A percentile compares a stretch with the other conserved stretches of the same genome.
These are phyloP conservation scores for Globisporangium yorkense DNA, from an alignment of 352 stramenopile genomes.

Conservation along the genomic window DNA sequence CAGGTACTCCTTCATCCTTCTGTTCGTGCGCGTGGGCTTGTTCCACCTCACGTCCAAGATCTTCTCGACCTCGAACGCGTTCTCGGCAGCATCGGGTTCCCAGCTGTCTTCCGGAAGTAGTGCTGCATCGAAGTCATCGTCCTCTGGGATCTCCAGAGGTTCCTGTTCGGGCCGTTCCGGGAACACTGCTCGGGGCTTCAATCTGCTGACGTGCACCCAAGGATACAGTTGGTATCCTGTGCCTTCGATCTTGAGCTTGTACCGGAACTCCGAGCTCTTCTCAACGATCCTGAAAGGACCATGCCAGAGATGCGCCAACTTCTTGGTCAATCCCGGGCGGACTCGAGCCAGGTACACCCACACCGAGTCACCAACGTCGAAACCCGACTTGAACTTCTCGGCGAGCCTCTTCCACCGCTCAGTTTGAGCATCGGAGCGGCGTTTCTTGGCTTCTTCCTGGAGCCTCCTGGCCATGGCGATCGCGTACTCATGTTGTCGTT, in stretches of 20 bases:
- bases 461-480: background rate
- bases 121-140: slow-evolving; percentile 16
- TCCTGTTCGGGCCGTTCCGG: background rate
- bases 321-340: background rate
- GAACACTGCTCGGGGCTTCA: slow-evolving; percentile 1
- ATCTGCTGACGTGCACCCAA: slow-evolving; percentile 15
- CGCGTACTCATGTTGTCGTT: slow-evolving; percentile 7
- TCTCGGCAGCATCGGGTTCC: slow-evolving; percentile 5
- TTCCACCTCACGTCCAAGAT: slow-evolving; percentile 8
- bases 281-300: slow-evolving; percentile 17
- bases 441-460: background rate
- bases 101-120: slow-evolving; percentile 20
- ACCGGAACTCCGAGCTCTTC: slow-evolving; percentile 10
- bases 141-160: background rate
- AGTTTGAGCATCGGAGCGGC: background rate
- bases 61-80: slow-evolving; percentile 15
- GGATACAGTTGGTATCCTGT: slow-evolving; percentile 11
- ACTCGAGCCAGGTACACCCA: slow-evolving; percentile 2
- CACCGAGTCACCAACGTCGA: background rate
- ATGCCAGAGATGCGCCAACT: slow-evolving; percentile 19
- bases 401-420: background rate
- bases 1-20: slow-evolving; percentile 12
- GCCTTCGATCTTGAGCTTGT: background rate
- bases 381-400: background rate
- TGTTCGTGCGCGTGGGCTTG: background rate